These are phyloP conservation scores for Colletotrichum truncatum DNA, from an alignment of 2,329 filamentous ascomycete genomes.

Conservation along the genomic window DNA sequence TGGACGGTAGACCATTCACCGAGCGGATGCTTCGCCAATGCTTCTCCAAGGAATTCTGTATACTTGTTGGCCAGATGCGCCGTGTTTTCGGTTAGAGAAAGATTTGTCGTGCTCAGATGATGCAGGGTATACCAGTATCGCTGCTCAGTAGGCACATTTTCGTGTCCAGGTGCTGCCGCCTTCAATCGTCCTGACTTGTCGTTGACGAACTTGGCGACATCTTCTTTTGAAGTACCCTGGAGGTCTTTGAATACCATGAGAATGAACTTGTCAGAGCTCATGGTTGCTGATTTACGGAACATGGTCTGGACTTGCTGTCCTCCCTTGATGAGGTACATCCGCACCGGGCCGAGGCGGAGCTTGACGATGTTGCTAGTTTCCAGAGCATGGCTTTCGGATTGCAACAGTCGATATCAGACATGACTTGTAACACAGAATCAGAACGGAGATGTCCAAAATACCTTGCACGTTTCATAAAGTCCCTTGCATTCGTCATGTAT, in stretches of 20 bases:
- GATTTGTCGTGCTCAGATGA: slow-evolving; percentile 28
- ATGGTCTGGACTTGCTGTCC: slow-evolving; percentile 26
- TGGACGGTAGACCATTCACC: slow-evolving; percentile 33
- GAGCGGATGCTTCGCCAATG: slow-evolving; percentile 19
- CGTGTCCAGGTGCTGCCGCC: slow-evolving; percentile 29
- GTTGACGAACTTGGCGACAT: slow-evolving; percentile 16
- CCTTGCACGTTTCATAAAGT: slow-evolving; percentile 27
- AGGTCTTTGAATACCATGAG: slow-evolving; percentile 23
- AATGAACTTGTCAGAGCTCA: slow-evolving; percentile 33
- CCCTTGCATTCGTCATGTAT: slow-evolving; percentile 26
- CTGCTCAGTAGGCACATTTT: slow-evolving; percentile 23
- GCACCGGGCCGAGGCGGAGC: slow-evolving; percentile 25
- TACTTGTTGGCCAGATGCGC: slow-evolving; percentile 27
- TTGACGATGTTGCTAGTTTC: slow-evolving; percentile 14
- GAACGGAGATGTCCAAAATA: background rate
- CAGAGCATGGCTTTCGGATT: slow-evolving; percentile 5
- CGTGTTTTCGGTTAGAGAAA: slow-evolving; percentile 22
- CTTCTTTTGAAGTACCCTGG: slow-evolving; percentile 18
- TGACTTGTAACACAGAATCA: too few relatives aligned
- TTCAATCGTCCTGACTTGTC: slow-evolving; percentile 33
- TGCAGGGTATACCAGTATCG: slow-evolving; percentile 35
- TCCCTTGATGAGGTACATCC: slow-evolving; percentile 30
- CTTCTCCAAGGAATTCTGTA: slow-evolving; percentile 18
- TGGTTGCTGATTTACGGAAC: slow-evolving; percentile 29
- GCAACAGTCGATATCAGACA: background rate